Conservation (phyloP, 2,329 filamentous ascomycete species). For the Sarocladium strictum region DNA sequence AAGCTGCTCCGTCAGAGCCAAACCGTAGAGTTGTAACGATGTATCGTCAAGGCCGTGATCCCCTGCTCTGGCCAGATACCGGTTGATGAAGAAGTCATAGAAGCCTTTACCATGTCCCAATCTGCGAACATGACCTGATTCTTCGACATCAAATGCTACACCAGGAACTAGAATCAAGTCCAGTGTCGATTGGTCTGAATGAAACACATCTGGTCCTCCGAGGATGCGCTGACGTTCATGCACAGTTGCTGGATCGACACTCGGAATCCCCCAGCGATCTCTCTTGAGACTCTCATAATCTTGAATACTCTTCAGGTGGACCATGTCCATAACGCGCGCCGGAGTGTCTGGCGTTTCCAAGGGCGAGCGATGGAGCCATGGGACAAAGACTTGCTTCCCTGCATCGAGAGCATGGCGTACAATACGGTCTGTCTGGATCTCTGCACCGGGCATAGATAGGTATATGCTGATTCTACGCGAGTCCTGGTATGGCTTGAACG, state of each 20-base stretch:
- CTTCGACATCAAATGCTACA: slow-evolving; percentile 75
- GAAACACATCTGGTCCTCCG: slow-evolving; percentile 47
- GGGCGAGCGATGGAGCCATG: slow-evolving; percentile 69
- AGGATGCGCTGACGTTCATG: slow-evolving; percentile 65
- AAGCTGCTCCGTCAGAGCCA: slow-evolving; percentile 83
- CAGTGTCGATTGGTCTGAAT: slow-evolving; percentile 45
- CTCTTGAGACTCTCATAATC: slow-evolving; percentile 73
- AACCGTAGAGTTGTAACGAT: slow-evolving; percentile 57
- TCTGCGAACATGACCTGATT: slow-evolving; percentile 55
- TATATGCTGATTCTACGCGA: slow-evolving; percentile 79
- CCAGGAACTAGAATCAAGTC: slow-evolving; percentile 90
- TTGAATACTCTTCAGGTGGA: slow-evolving; percentile 62
- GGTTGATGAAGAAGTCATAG: slow-evolving; percentile 87
- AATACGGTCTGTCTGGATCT: slow-evolving; percentile 78
- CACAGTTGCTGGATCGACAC: slow-evolving; percentile 61
- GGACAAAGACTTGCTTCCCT: slow-evolving; percentile 86
- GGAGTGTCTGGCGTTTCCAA: slow-evolving; percentile 47
- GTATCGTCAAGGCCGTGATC: slow-evolving; percentile 25
- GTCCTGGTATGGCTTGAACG: slow-evolving; percentile 66
- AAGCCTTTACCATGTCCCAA: slow-evolving; percentile 94
- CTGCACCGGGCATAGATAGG: slow-evolving; percentile 83
- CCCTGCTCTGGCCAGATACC: slow-evolving; percentile 50
- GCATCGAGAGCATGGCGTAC: slow-evolving; percentile 70
- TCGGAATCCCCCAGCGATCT: slow-evolving; percentile 96
- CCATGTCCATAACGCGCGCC: slow-evolving; percentile 83